Evolutionary conservation across 2,329 filamentous ascomycete genomes (phyloP), one percentile per base, ranked within the genome.

Genomic region (Scedosporium apiospermum): DNA sequence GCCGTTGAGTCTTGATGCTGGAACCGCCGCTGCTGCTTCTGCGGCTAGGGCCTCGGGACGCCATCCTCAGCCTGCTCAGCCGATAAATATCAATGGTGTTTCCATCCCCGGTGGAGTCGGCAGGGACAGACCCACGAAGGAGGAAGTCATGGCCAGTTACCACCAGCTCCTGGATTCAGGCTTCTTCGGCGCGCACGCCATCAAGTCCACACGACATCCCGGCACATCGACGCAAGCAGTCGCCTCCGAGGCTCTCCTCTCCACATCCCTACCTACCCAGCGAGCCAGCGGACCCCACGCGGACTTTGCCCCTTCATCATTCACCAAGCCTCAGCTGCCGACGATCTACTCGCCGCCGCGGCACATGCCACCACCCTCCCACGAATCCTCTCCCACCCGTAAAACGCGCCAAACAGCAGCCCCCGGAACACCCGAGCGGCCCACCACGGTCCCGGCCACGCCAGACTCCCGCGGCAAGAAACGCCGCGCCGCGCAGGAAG

Each of bases 161-260:
- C 79, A 83, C 66, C 73, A 81, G 66, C 77, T 86, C 63, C 76
- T 85, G 67, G 78, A 81, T 2, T 78, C 78, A 5, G 83, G 83
- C 64, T 86, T 86, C 77, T 86, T 86, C 70, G 76, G 79, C 57
- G 75, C 79, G 26, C 82, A 84, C 65, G 82, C 82, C 61, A 85
- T 85, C 65, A 79, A 82, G 64, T 83, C 82, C 4, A 82, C 81
- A 1, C 76, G 83, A 3, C 80, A 81, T 68, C 79, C 75, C 1
- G 69, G 70, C 23, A 71, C 68, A 38, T 12, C 34, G 34, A 38
- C 34, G 34, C 34, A 10, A 38, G 34, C 10, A 46, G 53, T 64
- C 59, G 61, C 65, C 49, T 30, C 65, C 59, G 44, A 55, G 51
- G 46, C 58, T 23, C 61, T 59, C 41, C 65, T 60, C 58, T 61